These are phyloP conservation scores for Lasiosphaeria miniovina DNA, from an alignment of 495 filamentous ascomycete species.

Conservation along the genomic window DNA sequence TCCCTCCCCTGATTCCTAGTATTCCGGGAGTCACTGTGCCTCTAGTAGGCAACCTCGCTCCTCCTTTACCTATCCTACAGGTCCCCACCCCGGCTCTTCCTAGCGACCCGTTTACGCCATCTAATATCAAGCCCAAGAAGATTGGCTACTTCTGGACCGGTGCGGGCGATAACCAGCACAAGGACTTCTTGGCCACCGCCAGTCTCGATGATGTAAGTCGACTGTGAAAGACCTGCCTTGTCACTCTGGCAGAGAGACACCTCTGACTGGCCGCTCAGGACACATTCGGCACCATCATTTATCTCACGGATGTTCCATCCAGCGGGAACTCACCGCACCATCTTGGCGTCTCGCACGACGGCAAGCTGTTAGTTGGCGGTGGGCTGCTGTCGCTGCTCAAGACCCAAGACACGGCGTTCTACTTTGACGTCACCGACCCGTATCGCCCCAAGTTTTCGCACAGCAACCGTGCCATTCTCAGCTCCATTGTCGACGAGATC, in stretches of 20 bases:
- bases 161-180: constrained; percentile 57
- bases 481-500: constrained; percentile 62
- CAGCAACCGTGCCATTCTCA: constrained; percentile 54
- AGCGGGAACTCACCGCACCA: constrained; percentile 63
- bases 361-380: constrained; percentile 58
- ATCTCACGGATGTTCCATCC: constrained; percentile 57
- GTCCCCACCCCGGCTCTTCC: constrained; percentile 54
- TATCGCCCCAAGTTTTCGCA: constrained; percentile 58
- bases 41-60: constrained; percentile 44
- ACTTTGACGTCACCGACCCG: constrained; percentile 57
- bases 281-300: constrained; percentile 58
- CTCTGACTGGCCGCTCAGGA: constrained; percentile 32
- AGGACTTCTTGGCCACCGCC: constrained; percentile 60
- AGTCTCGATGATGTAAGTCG: constrained; percentile 53
- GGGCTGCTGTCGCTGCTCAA: constrained; percentile 61
- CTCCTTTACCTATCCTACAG: constrained; percentile 56
- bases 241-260: not conserved
- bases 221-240: not conserved
- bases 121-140: constrained; percentile 61
- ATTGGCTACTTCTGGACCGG: constrained; percentile 65
- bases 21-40: constrained; percentile 57
- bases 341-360: constrained; percentile 54
- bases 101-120: constrained; percentile 51
- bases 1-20: constrained; percentile 57
- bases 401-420: constrained; percentile 62